Base-by-base conservation (phyloP, 2,329 filamentous ascomycete species). In the Nothophoma quercina region DNA sequence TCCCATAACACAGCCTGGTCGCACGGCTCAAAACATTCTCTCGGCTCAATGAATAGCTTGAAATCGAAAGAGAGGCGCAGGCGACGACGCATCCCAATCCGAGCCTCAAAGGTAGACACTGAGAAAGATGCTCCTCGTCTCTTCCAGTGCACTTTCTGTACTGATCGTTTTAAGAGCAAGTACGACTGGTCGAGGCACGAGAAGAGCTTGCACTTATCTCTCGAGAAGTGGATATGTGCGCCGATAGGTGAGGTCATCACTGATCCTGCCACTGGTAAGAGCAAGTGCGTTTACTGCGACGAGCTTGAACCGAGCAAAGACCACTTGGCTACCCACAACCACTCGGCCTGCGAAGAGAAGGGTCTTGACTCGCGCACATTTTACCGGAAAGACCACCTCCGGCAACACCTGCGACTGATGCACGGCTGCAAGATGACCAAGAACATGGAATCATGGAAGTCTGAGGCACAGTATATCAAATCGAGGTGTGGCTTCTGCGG, bases 361-460 rank as follows among this genome's bases (percentile, higher is more conserved):
- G 82, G 82, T 4, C 58, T 81, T 1, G 80, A 84, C 48, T 87
- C 90, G 60, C 81, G 85, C 28, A 86, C 83, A 0, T 87, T 86
- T 66, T 86, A 84, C 62, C 77, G 84, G 21, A 86, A 86, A 67
- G 84, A 87, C 61, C 84, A 87, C 62, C 76, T 87, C 10, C 79
- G 83, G 41, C 84, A 87, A 62, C 84, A 87, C 66, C 70, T 86
- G 25, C 78, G 83, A 28, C 72, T 86, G 45, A 84, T 86, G 77
- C 84, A 87, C 63, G 78, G 79, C 55, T 81, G 80, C 59, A 89
- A 88, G 57, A 79, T 85, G 67, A 76, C 86, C 79, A 62, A 75
- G 75, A 68, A 78, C 75, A 87, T 85, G 87, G 60, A 92, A 82
- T 84, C 83, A 29, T 87, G 84, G 84, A 84, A 83, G 64, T 81